These are phyloP conservation scores for Mesembryanthemum crystallinum DNA, from an alignment of 148 eudicot genomes.

Conservation along the genomic window DNA sequence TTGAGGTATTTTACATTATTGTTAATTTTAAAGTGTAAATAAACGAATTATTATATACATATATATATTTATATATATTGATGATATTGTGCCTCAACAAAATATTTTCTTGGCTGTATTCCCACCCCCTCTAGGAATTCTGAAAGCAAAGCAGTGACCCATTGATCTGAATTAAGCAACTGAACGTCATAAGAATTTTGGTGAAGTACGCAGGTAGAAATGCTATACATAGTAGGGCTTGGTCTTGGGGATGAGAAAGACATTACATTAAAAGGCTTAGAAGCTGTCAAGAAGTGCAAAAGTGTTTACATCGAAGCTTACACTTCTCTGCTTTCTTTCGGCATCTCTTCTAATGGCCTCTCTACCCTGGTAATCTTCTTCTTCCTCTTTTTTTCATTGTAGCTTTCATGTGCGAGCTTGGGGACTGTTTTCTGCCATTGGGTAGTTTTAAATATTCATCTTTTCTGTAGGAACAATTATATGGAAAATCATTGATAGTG, in stretches of 20 bases:
- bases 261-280: slow-evolving; percentile 77
- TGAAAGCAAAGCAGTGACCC: background rate
- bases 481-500: slow-evolving; percentile 63
- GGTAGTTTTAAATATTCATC: background rate
- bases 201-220: slow-evolving; percentile 8
- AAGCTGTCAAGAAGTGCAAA: slow-evolving; percentile 60
- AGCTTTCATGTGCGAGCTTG: background rate
- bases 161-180: background rate
- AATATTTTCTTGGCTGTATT: too few species aligned
- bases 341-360: slow-evolving; percentile 66
- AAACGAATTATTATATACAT: too few species aligned
- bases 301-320: slow-evolving; percentile 85
- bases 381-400: background rate
- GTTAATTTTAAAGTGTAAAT: too few species aligned
- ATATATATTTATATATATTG: too few species aligned
- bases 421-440: background rate
- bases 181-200: background rate
- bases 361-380: slow-evolving; percentile 46
- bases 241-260: slow-evolving; percentile 92
- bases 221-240: slow-evolving; percentile 75
- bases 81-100: too few species aligned
- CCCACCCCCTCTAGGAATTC: too few species aligned
- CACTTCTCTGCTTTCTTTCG: slow-evolving; percentile 90
- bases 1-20: too few species aligned
- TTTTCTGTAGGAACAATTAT: slow-evolving; percentile 55